phyloP scores from a whole-genome alignment of 192 early-diverging fungal species.

The Coemansia guatemalensis region DNA sequence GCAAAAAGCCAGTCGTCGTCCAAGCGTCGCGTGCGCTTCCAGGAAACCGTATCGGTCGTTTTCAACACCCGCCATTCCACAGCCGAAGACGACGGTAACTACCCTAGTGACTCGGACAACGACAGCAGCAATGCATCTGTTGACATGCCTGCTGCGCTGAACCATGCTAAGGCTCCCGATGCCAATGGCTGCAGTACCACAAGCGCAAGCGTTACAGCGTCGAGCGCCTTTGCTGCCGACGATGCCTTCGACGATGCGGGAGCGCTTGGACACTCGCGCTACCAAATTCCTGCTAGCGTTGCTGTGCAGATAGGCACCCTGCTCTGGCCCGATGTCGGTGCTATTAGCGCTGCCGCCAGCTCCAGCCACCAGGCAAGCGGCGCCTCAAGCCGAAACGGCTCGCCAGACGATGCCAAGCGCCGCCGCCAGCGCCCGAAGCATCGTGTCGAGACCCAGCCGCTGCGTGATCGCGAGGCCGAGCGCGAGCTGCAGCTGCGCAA shows the following conservation, averaged over 20 bases:
- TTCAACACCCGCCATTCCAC: constrained; percentile 33
- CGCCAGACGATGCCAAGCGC: constrained; percentile 24
- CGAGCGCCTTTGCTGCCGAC: constrained; percentile 9
- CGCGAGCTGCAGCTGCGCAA: constrained; percentile 31
- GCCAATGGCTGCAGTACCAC: neutral
- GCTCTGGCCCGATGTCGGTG: constrained; percentile 14
- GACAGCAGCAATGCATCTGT: constrained; percentile 47
- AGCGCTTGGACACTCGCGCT: constrained; percentile 21
- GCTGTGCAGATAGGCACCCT: neutral
- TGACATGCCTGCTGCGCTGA: neutral
- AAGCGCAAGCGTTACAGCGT: neutral
- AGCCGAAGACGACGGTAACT: constrained; percentile 18
- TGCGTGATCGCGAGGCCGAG: constrained; percentile 54
- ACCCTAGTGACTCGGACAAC: constrained; percentile 35
- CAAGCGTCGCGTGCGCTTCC: constrained; percentile 47
- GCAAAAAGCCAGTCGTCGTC: constrained; percentile 49
- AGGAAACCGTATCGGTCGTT: constrained; percentile 50
- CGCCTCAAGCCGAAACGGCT: constrained; percentile 32
- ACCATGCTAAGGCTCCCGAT: neutral
- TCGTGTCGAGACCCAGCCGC: constrained; percentile 46
- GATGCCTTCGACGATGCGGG: constrained; percentile 42
- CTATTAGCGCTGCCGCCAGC: neutral
- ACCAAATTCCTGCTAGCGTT: constrained; percentile 22
- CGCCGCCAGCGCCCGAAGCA: constrained; percentile 27
- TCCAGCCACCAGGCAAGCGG: constrained; percentile 30